Evolutionary conservation across 768 basidiomycete genomes (phyloP).

Genomic region (Auricularia sp.): DNA sequence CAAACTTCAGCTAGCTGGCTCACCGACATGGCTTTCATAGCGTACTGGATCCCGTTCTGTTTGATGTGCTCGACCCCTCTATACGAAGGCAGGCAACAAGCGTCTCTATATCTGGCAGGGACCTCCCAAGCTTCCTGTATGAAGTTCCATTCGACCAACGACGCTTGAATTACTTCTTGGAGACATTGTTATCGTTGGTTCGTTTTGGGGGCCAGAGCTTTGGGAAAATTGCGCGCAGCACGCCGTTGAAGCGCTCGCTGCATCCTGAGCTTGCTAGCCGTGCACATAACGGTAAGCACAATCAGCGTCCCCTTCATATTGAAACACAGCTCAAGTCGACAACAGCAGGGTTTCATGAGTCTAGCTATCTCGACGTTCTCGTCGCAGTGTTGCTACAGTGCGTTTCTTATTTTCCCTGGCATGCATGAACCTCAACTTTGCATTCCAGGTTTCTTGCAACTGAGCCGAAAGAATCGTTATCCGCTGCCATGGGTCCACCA

Average conservation of each 20-base stretch:
- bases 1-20: no score
- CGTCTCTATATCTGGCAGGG: slow-evolving; percentile 49
- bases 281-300: slow-evolving; percentile 43
- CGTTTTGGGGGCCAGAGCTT: slow-evolving; percentile 88
- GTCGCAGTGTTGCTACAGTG: slow-evolving; percentile 67
- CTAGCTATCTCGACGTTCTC: slow-evolving; percentile 68
- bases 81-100: slow-evolving; percentile 42
- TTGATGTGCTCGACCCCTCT: slow-evolving; percentile 61
- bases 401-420: slow-evolving; percentile 9
- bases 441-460: slow-evolving; percentile 58
- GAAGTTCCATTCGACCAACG: slow-evolving; percentile 69
- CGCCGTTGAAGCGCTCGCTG: slow-evolving; percentile 52
- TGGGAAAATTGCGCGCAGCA: slow-evolving; percentile 58
- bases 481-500: slow-evolving; percentile 43
- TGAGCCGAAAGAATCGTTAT: slow-evolving; percentile 48
- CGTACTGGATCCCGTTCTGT: slow-evolving; percentile 81
- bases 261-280: slow-evolving; percentile 53
- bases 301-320: neutral
- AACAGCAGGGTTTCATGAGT: slow-evolving; percentile 35
- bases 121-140: slow-evolving; percentile 59
- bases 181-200: slow-evolving; percentile 64
- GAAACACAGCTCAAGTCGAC: neutral
- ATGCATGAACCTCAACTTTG: neutral
- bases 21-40: slow-evolving; percentile 26
- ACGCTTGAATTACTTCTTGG: slow-evolving; percentile 61